Evolutionary conservation across 2,329 filamentous ascomycete species (phyloP).

Genomic region (Colletotrichum sp.): DNA sequence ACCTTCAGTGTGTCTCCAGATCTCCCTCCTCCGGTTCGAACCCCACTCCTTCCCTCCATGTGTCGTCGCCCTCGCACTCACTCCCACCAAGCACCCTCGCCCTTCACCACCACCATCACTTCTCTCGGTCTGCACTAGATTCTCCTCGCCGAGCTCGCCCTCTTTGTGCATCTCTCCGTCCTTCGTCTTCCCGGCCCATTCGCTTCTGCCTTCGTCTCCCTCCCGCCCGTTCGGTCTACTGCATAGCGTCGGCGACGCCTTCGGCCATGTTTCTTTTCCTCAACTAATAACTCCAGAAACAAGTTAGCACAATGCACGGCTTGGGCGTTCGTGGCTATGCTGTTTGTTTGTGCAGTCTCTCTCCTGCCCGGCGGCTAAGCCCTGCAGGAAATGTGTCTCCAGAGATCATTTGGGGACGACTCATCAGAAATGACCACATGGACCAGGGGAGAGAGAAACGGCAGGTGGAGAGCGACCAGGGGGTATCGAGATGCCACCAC

Average conservation of each 20-base stretch:
- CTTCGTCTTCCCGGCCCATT: neutral
- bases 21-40: neutral
- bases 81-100: neutral
- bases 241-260: conserved; percentile 8
- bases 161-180: neutral
- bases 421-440: neutral
- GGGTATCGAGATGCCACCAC: neutral
- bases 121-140: neutral
- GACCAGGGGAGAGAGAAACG: neutral
- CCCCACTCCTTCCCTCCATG: conserved; percentile 6
- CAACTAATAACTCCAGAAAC: neutral
- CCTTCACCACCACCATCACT: neutral
- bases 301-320: neutral
- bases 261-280: neutral
- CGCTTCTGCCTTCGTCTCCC: neutral
- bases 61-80: neutral
- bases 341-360: neutral
- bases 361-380: neutral
- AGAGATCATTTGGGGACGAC: neutral
- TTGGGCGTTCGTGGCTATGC: conserved; percentile 7
- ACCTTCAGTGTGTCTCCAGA: neutral
- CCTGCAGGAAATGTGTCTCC: neutral
- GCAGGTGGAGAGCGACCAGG: conserved; percentile 2
- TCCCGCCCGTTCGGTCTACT: neutral
- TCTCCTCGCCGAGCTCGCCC: neutral